Percentiles rank a stretch among this genome's conserved stretches.
These are phyloP conservation scores for Salvia sclarea DNA, from an alignment of 305 asterid species.

Conservation along the genomic window DNA sequence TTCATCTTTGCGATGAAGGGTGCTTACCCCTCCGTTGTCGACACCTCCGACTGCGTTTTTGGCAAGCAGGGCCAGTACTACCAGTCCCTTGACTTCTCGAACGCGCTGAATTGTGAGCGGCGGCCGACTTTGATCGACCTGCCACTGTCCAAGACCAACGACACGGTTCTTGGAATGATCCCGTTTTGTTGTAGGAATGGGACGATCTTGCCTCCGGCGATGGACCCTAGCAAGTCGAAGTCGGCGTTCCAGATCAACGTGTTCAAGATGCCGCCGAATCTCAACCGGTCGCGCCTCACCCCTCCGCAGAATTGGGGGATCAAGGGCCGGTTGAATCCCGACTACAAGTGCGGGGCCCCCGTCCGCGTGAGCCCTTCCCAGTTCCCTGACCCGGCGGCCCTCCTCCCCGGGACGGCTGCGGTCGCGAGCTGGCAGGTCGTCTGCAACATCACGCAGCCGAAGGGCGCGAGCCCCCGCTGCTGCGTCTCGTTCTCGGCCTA, in stretches of 20 bases:
- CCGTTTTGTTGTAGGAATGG: conserved; percentile 90
- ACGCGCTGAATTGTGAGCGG: conserved; percentile 66
- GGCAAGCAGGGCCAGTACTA: conserved; percentile 76
- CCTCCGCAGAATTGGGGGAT: conserved; percentile 92
- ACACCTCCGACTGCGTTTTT: conserved; percentile 68
- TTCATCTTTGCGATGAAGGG: conserved; percentile 81
- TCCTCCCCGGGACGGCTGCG: conserved; percentile 49
- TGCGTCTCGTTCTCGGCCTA: conserved; percentile 88
- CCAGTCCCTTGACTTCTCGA: conserved; percentile 65
- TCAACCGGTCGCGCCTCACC: conserved; percentile 69
- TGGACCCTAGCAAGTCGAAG: conserved; percentile 85
- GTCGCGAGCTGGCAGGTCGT: conserved; percentile 89
- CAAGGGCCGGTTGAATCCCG: conserved; percentile 73
- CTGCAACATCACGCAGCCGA: conserved; percentile 74
- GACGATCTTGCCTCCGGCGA: conserved; percentile 79
- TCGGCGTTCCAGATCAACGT: conserved; percentile 85
- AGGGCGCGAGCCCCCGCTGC: conserved; percentile 69
- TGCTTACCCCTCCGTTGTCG: conserved; percentile 76
- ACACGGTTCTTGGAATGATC: conserved; percentile 66
- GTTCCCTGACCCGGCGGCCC: conserved; percentile 64
- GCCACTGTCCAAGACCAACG: conserved; percentile 70
- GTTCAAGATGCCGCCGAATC: conserved; percentile 87
- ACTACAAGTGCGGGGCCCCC: conserved; percentile 77
- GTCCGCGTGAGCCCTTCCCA: conserved; percentile 69
- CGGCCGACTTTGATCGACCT: conserved; percentile 76